A percentile compares a stretch with the other conserved stretches of the same genome.
phyloP scores from a whole-genome alignment of 2,329 filamentous ascomycete species.

The Calonectria fujianensis region DNA sequence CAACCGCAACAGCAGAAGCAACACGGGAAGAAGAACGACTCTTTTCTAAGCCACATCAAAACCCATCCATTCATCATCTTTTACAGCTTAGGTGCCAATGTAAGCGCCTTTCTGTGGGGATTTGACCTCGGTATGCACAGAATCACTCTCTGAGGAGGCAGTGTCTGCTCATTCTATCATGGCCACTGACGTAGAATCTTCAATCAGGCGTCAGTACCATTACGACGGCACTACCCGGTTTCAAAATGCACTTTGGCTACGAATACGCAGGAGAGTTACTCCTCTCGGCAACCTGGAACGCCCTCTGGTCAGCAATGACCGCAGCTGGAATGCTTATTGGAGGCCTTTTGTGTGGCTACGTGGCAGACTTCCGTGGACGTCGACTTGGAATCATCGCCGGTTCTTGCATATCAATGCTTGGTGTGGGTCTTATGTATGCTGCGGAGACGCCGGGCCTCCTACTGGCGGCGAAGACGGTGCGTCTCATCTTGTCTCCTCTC shows the following conservation, averaged over 20 bases:
- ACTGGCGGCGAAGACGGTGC: slow-evolving; percentile 23
- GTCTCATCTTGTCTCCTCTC: neutral
- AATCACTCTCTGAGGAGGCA: neutral
- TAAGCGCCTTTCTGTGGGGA: slow-evolving; percentile 27
- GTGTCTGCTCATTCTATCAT: neutral
- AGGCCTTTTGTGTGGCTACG: slow-evolving; percentile 19
- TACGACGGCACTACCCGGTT: slow-evolving; percentile 18
- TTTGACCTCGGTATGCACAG: slow-evolving; percentile 21
- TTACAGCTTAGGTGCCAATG: slow-evolving; percentile 17
- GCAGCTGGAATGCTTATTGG: slow-evolving; percentile 25
- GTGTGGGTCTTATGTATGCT: slow-evolving; percentile 18
- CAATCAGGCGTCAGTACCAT: slow-evolving; percentile 20
- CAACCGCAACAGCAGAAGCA: neutral
- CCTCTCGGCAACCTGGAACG: slow-evolving; percentile 27
- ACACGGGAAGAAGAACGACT: neutral
- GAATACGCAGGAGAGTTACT: slow-evolving; percentile 24
- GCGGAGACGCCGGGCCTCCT: slow-evolving; percentile 9
- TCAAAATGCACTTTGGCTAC: slow-evolving; percentile 26
- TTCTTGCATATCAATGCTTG: slow-evolving; percentile 5
- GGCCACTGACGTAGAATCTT: neutral
- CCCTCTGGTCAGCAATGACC: slow-evolving; percentile 25
- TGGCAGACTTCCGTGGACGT: slow-evolving; percentile 22
- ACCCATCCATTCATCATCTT: slow-evolving; percentile 12
- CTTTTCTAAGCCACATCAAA: neutral
- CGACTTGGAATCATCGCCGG: neutral